Evolutionary conservation across 2,329 filamentous ascomycete species (phyloP).

Genomic region (Zymoseptoria ardabiliae): DNA sequence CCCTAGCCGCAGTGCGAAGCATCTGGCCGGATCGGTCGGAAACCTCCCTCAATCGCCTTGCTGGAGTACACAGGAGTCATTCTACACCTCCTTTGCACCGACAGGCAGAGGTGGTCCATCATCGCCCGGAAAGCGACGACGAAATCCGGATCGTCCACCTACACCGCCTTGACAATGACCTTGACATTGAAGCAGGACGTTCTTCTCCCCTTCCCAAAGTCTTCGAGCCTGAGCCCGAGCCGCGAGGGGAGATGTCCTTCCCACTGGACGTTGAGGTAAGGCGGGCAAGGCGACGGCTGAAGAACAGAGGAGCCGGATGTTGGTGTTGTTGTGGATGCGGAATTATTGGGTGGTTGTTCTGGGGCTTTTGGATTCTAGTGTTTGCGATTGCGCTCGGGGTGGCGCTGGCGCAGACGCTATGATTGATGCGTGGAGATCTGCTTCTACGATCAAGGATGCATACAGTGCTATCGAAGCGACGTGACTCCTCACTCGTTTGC

Average conservation of each 20-base stretch:
- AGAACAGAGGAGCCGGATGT: neutral
- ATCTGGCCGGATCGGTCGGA: neutral
- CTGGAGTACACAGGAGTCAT: neutral
- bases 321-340: neutral
- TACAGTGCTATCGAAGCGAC: too few species aligned
- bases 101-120: too few species aligned
- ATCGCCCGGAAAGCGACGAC: too few species aligned
- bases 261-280: neutral
- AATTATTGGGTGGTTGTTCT: neutral
- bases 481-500: too few species aligned
- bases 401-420: neutral
- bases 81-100: too few species aligned
- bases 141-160: neutral
- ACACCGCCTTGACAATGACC: neutral
- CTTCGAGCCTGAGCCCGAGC: neutral
- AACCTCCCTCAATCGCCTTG: neutral
- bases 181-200: too few species aligned
- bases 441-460: too few species aligned
- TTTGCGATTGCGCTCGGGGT: neutral
- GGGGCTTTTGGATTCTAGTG: neutral
- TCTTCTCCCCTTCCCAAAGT: neutral
- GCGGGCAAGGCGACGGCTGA: neutral
- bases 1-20: neutral
- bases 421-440: neutral
- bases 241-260: neutral